Evolutionary conservation across 495 filamentous ascomycete genomes (phyloP).

Genomic region (Aspergillus baeticus): DNA sequence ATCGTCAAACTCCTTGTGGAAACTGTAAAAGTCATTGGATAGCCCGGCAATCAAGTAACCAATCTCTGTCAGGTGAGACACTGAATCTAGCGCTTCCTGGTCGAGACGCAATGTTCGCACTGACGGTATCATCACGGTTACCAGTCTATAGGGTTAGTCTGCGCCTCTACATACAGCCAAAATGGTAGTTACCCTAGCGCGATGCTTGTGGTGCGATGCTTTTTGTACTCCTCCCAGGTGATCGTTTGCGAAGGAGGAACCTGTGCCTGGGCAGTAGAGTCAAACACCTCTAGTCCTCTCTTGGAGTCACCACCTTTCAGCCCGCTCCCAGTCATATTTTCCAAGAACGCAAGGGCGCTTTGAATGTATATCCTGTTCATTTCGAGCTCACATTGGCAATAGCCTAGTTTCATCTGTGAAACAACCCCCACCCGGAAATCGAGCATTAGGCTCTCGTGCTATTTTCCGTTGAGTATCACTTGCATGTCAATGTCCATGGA

Average conservation of each 20-base stretch:
- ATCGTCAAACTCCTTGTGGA: conserved; percentile 3
- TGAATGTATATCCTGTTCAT: background rate
- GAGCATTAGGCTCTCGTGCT: background rate
- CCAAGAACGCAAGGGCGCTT: background rate
- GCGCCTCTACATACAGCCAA: too few species aligned
- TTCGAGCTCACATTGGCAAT: background rate
- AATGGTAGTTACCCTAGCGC: background rate
- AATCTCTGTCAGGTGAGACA: background rate
- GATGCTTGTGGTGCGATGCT: background rate
- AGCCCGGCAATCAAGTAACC: background rate
- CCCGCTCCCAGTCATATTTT: background rate
- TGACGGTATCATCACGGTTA: background rate
- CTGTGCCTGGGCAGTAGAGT: background rate
- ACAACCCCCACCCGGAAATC: background rate
- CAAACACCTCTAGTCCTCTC: background rate
- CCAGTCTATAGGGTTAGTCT: background rate
- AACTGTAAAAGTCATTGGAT: conserved; percentile 7
- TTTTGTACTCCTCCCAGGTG: background rate
- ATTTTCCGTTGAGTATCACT: too few species aligned
- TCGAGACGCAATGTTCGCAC: background rate
- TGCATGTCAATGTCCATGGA: too few species aligned
- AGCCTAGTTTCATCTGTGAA: background rate
- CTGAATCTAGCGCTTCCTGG: background rate
- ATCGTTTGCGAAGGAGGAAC: background rate
- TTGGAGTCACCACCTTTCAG: background rate